Base-by-base conservation (phyloP, 768 basidiomycete species). In the Hygrophorus pudorinus region DNA sequence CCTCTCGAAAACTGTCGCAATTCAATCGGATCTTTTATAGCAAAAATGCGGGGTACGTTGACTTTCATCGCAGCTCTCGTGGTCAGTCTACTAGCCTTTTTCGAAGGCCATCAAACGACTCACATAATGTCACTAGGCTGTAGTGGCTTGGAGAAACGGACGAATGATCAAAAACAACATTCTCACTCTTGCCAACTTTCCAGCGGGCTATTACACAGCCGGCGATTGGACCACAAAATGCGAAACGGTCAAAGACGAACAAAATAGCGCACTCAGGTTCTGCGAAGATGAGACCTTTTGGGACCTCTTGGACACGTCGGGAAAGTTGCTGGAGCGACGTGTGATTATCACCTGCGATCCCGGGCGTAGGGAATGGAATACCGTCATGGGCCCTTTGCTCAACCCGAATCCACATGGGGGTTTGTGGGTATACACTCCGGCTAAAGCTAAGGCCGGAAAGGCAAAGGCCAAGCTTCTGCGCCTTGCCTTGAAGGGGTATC, bases 271-370 rank as follows among this genome's bases (percentile, higher is more conserved):
- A 9, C 63, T 72, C 50, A 66, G 65, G 44, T 73, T 61, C 52
- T 85, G 84, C 56, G 84, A 85, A 55, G 83, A 85, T 51, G 75
- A 66, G 24, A 60, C 65, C 2, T 76, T 79, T 47, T 85, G 82
- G 82, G 78, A 82, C 46, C 56, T 71, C n/a, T 61, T 61, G 40
- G 69, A 72, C 48, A 51, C 48, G 3, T 37, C 56, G 5, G 72
- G 67, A 17, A 55, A 57, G 4, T 55, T 71, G 21, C 50, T 60
- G n/a, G 56, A 71, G 44, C 72, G 74, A 42, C 61, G 66, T 20
- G 58, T 83, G 5, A 67, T 59, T 47, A 54, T 70, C 30, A 70
- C 61, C 51, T 82, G 79, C 50, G 79, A 82, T 53, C 65, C 73
- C 1, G 64, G 59, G 41, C 69, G 79, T 11, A 69, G 69, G 48